Evolutionary conservation across 2,329 filamentous ascomycete genomes (phyloP).

Genomic region (Tolypocladium ophioglossoides): DNA sequence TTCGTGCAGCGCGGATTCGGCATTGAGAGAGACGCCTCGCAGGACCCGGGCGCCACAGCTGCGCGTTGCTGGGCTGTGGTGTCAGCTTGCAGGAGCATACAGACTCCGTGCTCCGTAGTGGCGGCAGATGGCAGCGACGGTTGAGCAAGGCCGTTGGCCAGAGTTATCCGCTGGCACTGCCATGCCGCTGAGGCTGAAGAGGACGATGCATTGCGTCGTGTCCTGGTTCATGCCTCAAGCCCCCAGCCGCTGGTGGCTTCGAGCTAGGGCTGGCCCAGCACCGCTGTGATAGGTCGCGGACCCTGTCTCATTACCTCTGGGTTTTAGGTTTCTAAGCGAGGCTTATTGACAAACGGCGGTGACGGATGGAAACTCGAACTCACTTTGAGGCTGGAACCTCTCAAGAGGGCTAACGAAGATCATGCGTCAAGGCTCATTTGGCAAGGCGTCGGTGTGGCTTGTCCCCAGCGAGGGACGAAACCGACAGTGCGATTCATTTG

Average conservation of each 20-base stretch:
- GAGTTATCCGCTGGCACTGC: not conserved
- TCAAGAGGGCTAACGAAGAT: too few relatives aligned
- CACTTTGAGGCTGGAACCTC: too few relatives aligned
- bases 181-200: not conserved
- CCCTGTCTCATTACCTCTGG: not conserved
- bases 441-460: too few relatives aligned
- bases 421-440: too few relatives aligned
- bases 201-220: not conserved
- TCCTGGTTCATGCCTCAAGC: not conserved
- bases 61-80: too few relatives aligned
- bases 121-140: not conserved
- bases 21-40: not conserved
- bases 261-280: not conserved
- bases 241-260: not conserved
- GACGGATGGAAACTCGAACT: not conserved
- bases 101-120: too few relatives aligned
- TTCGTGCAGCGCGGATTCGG: not conserved
- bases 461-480: not conserved
- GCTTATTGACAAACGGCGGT: not conserved
- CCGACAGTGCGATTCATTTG: not conserved
- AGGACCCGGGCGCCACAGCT: not conserved
- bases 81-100: not conserved
- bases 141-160: not conserved
- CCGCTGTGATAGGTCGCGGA: not conserved
- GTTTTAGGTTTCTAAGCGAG: not conserved